Conservation (phyloP, 2,329 filamentous ascomycete genomes). For the Penicillium sp. region DNA sequence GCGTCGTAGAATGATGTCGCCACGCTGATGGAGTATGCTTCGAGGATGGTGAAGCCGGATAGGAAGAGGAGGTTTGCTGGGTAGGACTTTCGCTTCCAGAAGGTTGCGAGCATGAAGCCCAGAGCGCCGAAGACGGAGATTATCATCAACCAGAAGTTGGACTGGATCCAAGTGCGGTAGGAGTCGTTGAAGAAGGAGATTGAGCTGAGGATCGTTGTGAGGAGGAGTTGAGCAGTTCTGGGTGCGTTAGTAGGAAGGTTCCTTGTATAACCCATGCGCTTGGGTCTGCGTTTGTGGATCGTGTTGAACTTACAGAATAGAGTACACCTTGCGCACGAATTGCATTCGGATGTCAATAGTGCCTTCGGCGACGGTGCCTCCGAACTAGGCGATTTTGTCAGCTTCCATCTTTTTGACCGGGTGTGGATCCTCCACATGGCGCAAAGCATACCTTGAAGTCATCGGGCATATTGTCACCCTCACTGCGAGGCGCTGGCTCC, state of each 20-base stretch:
- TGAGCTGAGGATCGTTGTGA: constrained; percentile 75
- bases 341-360: constrained; percentile 95
- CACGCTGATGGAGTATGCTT: constrained; percentile 91
- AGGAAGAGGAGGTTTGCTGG: constrained; percentile 94
- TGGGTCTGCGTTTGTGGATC: neutral
- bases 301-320: constrained; percentile 65
- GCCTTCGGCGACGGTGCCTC: constrained; percentile 87
- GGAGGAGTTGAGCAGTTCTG: constrained; percentile 82
- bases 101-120: constrained; percentile 80
- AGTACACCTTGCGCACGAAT: constrained; percentile 96
- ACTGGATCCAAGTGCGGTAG: constrained; percentile 86
- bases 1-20: constrained; percentile 88
- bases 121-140: constrained; percentile 80
- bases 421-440: rapidly evolving
- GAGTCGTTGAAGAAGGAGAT: constrained; percentile 77
- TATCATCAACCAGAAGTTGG: constrained; percentile 80
- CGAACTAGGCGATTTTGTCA: constrained; percentile 60
- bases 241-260: neutral
- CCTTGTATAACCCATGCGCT: no score
- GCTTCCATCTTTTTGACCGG: neutral
- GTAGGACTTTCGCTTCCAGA: constrained; percentile 94
- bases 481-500: constrained; percentile 62
- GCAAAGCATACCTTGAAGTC: constrained; percentile 75
- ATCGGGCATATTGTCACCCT: constrained; percentile 89
- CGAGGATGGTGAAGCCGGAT: constrained; percentile 80